Percentiles rank a stretch among this genome's conserved stretches.
Evolutionary conservation across 164 flowering plant species (phyloP).

Genomic region (Aristolochia contorta): DNA sequence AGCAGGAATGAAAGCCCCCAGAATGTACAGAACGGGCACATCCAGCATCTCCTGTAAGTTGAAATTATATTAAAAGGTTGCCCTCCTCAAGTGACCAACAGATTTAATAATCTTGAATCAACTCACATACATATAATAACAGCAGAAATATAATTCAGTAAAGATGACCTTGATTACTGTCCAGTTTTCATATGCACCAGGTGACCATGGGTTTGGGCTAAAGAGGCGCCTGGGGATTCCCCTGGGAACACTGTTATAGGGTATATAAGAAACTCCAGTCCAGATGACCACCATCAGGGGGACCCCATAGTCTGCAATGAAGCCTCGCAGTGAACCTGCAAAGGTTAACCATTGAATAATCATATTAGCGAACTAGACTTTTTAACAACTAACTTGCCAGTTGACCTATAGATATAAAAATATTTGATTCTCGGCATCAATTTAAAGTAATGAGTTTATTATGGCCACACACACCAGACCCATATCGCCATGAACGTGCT

Average conservation of each 20-base stretch:
- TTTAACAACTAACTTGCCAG: too few species aligned
- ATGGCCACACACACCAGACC: slow-evolving; percentile 43
- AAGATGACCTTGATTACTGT: slow-evolving; percentile 65
- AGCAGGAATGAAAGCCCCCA: slow-evolving; percentile 96
- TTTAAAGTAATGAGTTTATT: not conserved
- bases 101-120: too few species aligned
- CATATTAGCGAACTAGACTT: too few species aligned
- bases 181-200: slow-evolving; percentile 96
- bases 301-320: slow-evolving; percentile 95
- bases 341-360: slow-evolving; percentile 1
- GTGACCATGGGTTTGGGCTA: slow-evolving; percentile 99
- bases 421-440: too few species aligned
- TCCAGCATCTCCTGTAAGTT: slow-evolving; percentile 80
- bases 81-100: too few species aligned
- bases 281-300: slow-evolving; percentile 94
- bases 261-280: slow-evolving; percentile 88
- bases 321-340: slow-evolving; percentile 81
- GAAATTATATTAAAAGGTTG: too few species aligned
- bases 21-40: slow-evolving; percentile 76
- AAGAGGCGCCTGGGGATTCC: slow-evolving; percentile 89
- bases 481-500: slow-evolving; percentile 98
- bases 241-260: slow-evolving; percentile 58
- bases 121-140: too few species aligned
- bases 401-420: too few species aligned
- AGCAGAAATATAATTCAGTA: not conserved